Conservation (phyloP, 73 alveolate species). For the Uronychia setigera region DNA sequence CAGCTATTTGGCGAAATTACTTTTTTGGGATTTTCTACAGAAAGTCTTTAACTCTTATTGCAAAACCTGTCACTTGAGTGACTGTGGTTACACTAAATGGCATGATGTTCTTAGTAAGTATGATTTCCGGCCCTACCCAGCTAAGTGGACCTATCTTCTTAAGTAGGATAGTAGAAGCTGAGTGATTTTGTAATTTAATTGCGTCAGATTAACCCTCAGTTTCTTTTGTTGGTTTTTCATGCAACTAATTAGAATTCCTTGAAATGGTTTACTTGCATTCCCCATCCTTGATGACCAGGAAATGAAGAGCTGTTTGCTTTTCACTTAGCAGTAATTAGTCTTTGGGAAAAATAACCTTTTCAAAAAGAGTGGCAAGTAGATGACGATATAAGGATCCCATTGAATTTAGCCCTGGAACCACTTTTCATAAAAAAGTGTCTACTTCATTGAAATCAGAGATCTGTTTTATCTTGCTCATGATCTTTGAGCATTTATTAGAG, state of each 20-base stretch:
- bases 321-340: background rate
- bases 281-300: background rate
- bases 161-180: background rate
- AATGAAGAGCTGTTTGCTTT: background rate
- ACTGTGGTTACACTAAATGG: background rate
- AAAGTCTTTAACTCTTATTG: background rate
- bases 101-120: background rate
- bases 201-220: too few species aligned
- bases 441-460: background rate
- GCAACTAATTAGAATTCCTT: too few species aligned
- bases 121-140: background rate
- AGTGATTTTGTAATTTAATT: background rate
- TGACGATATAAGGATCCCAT: background rate
- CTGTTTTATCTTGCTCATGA: background rate
- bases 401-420: background rate
- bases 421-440: background rate
- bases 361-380: background rate
- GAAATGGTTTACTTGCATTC: background rate
- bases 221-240: too few species aligned
- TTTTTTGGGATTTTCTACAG: background rate
- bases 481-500: background rate
- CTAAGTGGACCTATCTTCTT: background rate
- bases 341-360: background rate
- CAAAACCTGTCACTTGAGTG: background rate
- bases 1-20: background rate